Base-by-base conservation (phyloP, 2,329 filamentous ascomycete genomes). In the Arthrobotrys sinensis region DNA sequence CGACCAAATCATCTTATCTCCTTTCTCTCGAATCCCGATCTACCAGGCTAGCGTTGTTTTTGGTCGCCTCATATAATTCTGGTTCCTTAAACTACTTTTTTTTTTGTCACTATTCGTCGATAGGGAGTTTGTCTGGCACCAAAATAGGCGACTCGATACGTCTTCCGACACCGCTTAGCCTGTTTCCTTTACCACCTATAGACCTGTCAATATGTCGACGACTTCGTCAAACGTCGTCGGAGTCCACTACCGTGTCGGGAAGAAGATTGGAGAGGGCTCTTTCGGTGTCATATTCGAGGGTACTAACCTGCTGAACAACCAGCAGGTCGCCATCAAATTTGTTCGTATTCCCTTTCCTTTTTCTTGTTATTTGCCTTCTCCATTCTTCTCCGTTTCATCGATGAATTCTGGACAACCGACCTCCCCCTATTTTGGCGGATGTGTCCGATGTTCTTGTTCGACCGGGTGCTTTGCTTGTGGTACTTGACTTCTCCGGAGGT, bases 301-400 rank as follows among this genome's bases (percentile, higher is more conserved):
- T 82, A 98, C 94, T 83, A 99, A 99, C 85, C 89, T 99, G 82
- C 89, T 99, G 85, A 99, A 99, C 88, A 97, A 97, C 86, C 96
- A 98, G 86, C 94, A 97, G 87, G 95, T 99, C 80, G 96, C 96
- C 83, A 99, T 99, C 88, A 99, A 99, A 88, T 99, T 99, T 86
- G 93, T 97, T 87, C 84, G 93, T 91, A 40, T 79, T 65, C 64
- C 46, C 69, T 46, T 19, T 77, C 68, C 64, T 71, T 55, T 32
- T 72, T 50, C 52, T 68, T 63, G 14, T 21, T 11, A 62, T 64
- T 38, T 45, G 19, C 36, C 16, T 48, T 14, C 14, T 14, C 40
- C n/a, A 45, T 45, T 36, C 3, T 14, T 7, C 43, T 45, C 4
- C n/a, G 12, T 66, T 40, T 40, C 7, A 28, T 57, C 32, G 7